Percentiles rank a stretch among this genome's conserved stretches.
Conservation (phyloP, 2,329 filamentous ascomycete genomes). For the Apiospora kogelbergensis region DNA sequence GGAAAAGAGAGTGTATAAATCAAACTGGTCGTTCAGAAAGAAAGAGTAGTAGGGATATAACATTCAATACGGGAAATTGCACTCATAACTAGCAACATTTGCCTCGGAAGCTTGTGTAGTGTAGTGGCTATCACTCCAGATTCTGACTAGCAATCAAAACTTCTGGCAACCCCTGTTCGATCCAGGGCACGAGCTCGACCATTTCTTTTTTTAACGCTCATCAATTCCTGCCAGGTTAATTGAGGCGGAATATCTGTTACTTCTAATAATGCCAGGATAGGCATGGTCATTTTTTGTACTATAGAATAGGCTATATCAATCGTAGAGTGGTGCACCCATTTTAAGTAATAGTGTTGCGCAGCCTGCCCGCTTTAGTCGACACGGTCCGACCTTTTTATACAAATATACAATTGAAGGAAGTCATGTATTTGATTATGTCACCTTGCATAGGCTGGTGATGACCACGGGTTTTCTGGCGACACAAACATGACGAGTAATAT, state of each 20-base stretch:
- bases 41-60: no score
- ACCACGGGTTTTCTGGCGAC: background rate
- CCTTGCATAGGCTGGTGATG: background rate
- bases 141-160: background rate
- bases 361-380: background rate
- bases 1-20: no score
- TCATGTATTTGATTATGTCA: background rate
- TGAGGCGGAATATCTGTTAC: no score
- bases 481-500: background rate
- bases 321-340: background rate
- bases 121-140: conserved; percentile 6
- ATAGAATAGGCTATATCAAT: no score
- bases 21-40: no score
- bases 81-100: no score
- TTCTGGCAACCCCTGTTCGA: conserved; percentile 5
- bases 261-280: no score
- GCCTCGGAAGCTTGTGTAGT: background rate
- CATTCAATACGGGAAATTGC: no score
- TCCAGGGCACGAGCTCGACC: background rate
- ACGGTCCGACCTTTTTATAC: background rate
- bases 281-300: no score
- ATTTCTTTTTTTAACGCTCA: background rate
- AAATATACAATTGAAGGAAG: background rate
- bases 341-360: background rate
- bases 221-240: background rate